Base-by-base conservation (phyloP, 306 rosid species). In the Dryas octopetala region DNA sequence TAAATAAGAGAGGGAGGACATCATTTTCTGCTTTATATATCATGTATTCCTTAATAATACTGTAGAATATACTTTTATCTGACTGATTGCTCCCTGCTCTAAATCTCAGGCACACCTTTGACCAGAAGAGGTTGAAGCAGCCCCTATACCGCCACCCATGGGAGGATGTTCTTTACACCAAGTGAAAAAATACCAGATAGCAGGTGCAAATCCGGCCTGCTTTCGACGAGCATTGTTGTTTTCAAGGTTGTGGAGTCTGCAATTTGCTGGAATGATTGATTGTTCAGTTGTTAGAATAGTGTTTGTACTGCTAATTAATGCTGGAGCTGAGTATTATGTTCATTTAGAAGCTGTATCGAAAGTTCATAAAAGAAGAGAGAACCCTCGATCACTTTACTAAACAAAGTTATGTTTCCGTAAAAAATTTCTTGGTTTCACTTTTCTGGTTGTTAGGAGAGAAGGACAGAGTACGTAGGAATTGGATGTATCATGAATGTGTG, bases 101-200 rank as follows among this genome's bases (percentile, higher is more conserved):
- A 76, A 85, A 74, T 78, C 74, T 68, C 91, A 92, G 99, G 87
- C 99, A 96, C 73, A 96, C 97, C 23, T 96, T 96, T 72, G 99
- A 96, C 86, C 99, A 96, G 78, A 90, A 92, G 98, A 93, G 99
- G 81, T 81, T 96, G 93, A 96, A 96, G 82, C 98, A 96, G 75
- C 98, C 97, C 4, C 96, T 96, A 32, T 92, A 96, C 93, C 99
- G 98, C 74, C 98, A 96, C 84, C 99, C 98, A 74, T 92, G 97
- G 99, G 99, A 96, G 85, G 98, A 92, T 76, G 97, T 90, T 84
- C 99, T 96, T 68, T 96, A 96, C 90, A 88, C 99, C 76, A 96
- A 92, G 87, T 96, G 92, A 96, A 40, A 73, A 70, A 73, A 15
- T 76, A 62, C 60, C 9, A 17, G 11, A 49, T 74, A 62, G 80